phyloP scores from a whole-genome alignment of 2,329 filamentous ascomycete species.

The Chrysoporthe puriensis region DNA sequence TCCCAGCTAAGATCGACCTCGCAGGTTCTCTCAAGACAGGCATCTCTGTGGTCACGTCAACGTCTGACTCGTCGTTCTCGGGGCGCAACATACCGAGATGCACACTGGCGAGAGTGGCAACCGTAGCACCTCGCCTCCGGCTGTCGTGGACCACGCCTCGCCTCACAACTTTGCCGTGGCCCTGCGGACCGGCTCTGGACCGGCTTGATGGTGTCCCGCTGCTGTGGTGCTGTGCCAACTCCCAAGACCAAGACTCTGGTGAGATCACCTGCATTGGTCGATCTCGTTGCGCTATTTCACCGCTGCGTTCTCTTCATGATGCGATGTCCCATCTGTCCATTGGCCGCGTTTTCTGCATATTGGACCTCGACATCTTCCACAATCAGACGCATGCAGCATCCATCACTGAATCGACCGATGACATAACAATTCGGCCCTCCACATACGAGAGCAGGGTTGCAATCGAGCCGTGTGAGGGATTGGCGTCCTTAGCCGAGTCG shows the following conservation, averaged over 20 bases:
- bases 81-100: not conserved
- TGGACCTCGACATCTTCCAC: constrained; percentile 23
- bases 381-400: constrained; percentile 25
- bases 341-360: constrained; percentile 24
- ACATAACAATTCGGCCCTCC: constrained; percentile 21
- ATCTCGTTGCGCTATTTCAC: constrained; percentile 10
- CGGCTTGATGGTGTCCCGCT: not conserved
- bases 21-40: too few species aligned
- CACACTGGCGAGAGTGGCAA: not conserved
- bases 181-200: not conserved
- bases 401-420: constrained; percentile 19
- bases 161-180: not conserved
- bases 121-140: too few species aligned
- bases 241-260: not conserved
- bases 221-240: not conserved
- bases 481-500: constrained; percentile 2
- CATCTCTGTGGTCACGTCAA: not conserved
- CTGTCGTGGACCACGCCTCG: not conserved
- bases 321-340: constrained; percentile 13
- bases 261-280: constrained; percentile 8
- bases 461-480: constrained; percentile 9
- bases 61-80: not conserved
- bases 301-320: constrained; percentile 22
- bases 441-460: constrained; percentile 12
- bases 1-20: not conserved